Conservation (phyloP, 148 eudicot genomes). For the Oxyria digyna region DNA sequence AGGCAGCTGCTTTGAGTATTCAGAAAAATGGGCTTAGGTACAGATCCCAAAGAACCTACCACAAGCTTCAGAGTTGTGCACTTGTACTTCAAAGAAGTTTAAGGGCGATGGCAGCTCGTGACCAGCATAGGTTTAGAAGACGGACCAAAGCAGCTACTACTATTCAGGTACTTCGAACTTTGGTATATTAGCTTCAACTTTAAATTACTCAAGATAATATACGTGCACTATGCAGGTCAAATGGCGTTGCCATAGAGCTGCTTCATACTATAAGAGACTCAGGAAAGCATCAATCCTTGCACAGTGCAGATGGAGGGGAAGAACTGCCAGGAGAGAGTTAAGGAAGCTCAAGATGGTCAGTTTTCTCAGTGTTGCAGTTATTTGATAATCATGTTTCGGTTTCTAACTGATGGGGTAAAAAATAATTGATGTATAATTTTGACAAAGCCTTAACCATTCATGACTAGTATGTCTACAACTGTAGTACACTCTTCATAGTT, state of each 20-base stretch:
- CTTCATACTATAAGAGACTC: constrained; percentile 53
- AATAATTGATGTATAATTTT: too few species aligned
- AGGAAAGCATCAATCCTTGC: constrained; percentile 56
- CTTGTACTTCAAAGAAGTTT: constrained; percentile 58
- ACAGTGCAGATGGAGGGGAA: constrained; percentile 94
- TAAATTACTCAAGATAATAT: constrained; percentile 11
- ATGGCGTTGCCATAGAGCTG: constrained; percentile 75
- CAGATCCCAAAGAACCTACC: constrained; percentile 43
- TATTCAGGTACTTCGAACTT: constrained; percentile 69
- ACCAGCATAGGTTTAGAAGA: constrained; percentile 45
- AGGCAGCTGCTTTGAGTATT: constrained; percentile 69
- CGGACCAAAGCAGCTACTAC: constrained; percentile 57
- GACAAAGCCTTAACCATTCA: too few species aligned
- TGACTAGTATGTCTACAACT: background rate
- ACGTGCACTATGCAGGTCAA: constrained; percentile 33
- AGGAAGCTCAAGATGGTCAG: constrained; percentile 85
- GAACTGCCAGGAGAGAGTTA: constrained; percentile 54
- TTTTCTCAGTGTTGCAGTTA: constrained; percentile 9
- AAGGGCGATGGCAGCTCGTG: constrained; percentile 68
- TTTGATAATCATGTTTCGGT: background rate
- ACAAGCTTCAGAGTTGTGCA: constrained; percentile 42
- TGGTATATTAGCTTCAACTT: background rate
- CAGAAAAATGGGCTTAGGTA: constrained; percentile 50
- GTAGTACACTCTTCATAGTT: background rate
- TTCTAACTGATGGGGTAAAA: too few species aligned